Conservation (phyloP, 164 flowering plant species). For the Houttuynia cordata region DNA sequence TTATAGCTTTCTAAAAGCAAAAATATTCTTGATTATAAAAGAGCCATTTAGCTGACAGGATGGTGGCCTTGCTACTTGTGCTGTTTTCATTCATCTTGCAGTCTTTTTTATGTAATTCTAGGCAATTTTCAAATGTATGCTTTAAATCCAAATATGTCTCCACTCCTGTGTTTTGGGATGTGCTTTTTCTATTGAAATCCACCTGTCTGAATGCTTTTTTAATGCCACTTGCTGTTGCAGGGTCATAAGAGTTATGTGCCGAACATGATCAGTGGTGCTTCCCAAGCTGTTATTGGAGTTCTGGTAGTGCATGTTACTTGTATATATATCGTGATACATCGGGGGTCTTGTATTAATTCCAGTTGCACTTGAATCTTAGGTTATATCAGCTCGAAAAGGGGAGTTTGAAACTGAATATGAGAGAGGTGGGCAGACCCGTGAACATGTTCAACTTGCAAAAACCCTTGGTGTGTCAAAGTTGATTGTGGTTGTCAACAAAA, state of each 20-base stretch:
- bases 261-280: slow-evolving; percentile 99
- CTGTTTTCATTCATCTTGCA: neutral
- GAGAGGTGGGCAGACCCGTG: slow-evolving; percentile 99
- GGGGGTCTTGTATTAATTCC: neutral
- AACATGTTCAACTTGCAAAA: slow-evolving; percentile 96
- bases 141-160: too few species aligned
- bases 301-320: slow-evolving; percentile 31
- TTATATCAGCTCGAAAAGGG: slow-evolving; percentile 97
- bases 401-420: slow-evolving; percentile 99
- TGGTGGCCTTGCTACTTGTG: too few species aligned
- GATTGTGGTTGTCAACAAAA: slow-evolving; percentile 88
- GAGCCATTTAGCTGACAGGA: too few species aligned
- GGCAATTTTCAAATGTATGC: too few species aligned
- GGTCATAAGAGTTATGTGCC: slow-evolving; percentile 99
- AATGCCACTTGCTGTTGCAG: slow-evolving; percentile 22
- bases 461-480: slow-evolving; percentile 94
- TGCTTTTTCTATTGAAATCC: too few species aligned
- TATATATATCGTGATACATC: neutral
- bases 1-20: too few species aligned
- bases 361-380: slow-evolving; percentile 31
- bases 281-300: slow-evolving; percentile 97
- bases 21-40: too few species aligned
- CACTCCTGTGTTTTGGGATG: too few species aligned
- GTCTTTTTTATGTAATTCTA: neutral
- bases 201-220: too few species aligned